Base-by-base conservation (phyloP, 306 rosid genomes). In the Medicago arabica region DNA sequence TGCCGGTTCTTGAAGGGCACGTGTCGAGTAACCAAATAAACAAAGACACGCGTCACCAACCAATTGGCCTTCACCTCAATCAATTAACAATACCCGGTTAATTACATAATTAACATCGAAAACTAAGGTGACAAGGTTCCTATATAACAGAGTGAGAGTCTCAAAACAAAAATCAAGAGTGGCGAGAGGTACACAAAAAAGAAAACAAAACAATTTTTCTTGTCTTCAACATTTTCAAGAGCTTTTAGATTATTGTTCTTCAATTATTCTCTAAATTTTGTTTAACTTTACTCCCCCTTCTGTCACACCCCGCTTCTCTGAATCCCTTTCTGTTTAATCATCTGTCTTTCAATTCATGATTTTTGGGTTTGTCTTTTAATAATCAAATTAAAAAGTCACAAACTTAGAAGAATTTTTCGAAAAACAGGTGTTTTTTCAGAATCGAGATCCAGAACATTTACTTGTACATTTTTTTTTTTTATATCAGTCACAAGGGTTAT, bases 321-420 rank as follows among this genome's bases (percentile, higher is more conserved):
- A 85, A 90, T 95, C 97, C 97, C 97, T 88, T 92, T 95, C 97
- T 92, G 99, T 23, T 86, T 92, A 86, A 89, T 90, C 91, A 88
- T 90, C 97, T 92, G 98, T 90, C 97, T 95, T 92, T 92, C 98
- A 84, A 76, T 76, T 64, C 68, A 79, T 69, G 89, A 83, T 84
- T 89, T 92, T 90, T 83, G 90, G 96, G 97, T 95, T 90, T 95
- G 97, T 89, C 86, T 86, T 86, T 84, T n/a, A n/a, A n/a, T 9
- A 54, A 75, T 5, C 68, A 10, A 10, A 16, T 39, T 18, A 14
- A 50, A 15, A 61, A 79, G 82, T 87, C 85, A 87, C 98, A 87
- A 87, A 86, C 97, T 92, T 92, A 25, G 89, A 88, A 86, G 80
- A 68, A 71, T 90, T 89, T 88, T 60, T 81, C 81, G 89, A 84